Evolutionary conservation across 306 rosid genomes (phyloP), one percentile per base, ranked within the genome.

Genomic region (Inga oerstediana): DNA sequence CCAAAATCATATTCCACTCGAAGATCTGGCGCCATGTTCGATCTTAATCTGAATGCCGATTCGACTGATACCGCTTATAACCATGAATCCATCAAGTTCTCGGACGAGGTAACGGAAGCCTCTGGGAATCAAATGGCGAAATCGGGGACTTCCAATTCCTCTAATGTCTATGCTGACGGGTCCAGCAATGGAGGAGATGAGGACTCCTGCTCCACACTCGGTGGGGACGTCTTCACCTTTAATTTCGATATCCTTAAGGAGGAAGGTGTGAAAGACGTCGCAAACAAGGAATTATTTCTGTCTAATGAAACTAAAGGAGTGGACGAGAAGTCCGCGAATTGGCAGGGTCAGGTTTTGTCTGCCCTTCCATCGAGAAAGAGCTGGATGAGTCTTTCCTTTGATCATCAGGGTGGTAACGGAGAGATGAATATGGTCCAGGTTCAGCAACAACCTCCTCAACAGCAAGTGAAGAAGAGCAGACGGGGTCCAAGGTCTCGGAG

Each of bases 401-500:
- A 88, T 77, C 90, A 80, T 52, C 70, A 69, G 15, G 88, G 85
- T 52, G 89, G 78, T 32, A 72, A 91, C 62, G 89, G 77, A 10
- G 93, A 88, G 87, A 86, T 84, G 81, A 86, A 84, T 87, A 64
- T 78, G 83, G 73, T 80, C 78, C 91, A 77, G 80, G 88, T 77
- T 84, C 94, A 81, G 84, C 91, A 84, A 43, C 89, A 39, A 41
- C 84, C 72, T 59, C 84, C 66, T 51, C 92, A 59, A 16, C 95
- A 69, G 83, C 94, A 79, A 87, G 90, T 81, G 85, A 97, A 91
- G 93, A 97, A 97, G 88, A 94, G 97, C 87, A 77, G 99, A 83
- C 89, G 99, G 79, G 99, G 99, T 24, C 99, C 99, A 45, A 88
- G 99, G 94, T 96, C 99, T 46, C 89, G 99, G 75, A 96, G 99